Conservation (phyloP, 768 basidiomycete genomes). For the Russula sp. region DNA sequence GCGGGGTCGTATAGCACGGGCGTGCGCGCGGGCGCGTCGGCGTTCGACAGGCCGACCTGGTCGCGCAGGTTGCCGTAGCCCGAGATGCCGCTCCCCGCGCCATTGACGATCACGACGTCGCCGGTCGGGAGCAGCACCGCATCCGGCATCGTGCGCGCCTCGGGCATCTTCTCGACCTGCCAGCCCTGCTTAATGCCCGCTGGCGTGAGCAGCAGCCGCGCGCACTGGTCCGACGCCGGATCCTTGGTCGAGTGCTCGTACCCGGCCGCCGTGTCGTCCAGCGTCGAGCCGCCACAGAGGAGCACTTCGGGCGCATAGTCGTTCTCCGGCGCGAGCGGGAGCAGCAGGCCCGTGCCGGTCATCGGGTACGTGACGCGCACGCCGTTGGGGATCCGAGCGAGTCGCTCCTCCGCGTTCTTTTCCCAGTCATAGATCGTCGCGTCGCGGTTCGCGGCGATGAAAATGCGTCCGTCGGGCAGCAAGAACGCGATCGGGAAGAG, state of each 20-base stretch:
- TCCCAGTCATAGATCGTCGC: slow-evolving; percentile 78
- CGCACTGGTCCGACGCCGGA: slow-evolving; percentile 65
- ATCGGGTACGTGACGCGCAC: slow-evolving; percentile 81
- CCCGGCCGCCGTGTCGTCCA: slow-evolving; percentile 52
- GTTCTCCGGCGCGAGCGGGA: slow-evolving; percentile 59
- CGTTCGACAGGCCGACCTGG: slow-evolving; percentile 71
- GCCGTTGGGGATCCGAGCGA: slow-evolving; percentile 67
- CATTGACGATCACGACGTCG: slow-evolving; percentile 67
- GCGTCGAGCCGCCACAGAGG: slow-evolving; percentile 67
- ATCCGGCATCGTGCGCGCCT: slow-evolving; percentile 70
- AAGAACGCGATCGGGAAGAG: slow-evolving; percentile 71
- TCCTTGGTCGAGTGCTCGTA: slow-evolving; percentile 66
- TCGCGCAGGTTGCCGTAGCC: slow-evolving; percentile 69
- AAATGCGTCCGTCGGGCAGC: slow-evolving; percentile 62
- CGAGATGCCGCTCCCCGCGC: slow-evolving; percentile 63
- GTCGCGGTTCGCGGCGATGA: slow-evolving; percentile 71
- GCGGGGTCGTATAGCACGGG: slow-evolving; percentile 64
- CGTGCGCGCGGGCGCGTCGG: slow-evolving; percentile 59
- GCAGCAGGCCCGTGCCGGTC: slow-evolving; percentile 65
- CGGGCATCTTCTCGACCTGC: slow-evolving; percentile 69
- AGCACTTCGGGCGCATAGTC: slow-evolving; percentile 62
- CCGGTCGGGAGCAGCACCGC: slow-evolving; percentile 78
- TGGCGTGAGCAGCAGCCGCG: slow-evolving; percentile 56
- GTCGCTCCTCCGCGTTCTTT: slow-evolving; percentile 47
- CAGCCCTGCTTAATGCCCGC: slow-evolving; percentile 61